These are phyloP conservation scores for Candida anutae DNA, from an alignment of 1,139 yeast genomes.

Conservation along the genomic window DNA sequence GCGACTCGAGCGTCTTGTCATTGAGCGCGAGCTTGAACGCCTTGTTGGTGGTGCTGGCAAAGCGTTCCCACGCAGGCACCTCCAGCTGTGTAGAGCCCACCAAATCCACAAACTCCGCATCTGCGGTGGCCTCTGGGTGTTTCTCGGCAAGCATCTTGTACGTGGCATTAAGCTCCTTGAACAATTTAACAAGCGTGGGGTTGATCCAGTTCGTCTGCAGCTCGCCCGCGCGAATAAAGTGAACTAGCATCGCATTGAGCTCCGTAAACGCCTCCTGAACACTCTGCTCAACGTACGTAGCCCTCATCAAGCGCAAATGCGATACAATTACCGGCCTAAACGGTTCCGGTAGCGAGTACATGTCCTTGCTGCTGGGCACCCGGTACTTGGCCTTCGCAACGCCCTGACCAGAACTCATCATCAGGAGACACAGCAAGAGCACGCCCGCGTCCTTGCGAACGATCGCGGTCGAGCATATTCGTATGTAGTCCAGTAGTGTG, in stretches of 20 bases:
- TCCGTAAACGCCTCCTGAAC: constrained; percentile 31
- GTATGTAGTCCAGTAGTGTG: constrained; percentile 14
- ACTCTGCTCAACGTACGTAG: constrained; percentile 29
- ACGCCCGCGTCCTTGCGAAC: constrained; percentile 12
- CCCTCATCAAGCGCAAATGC: constrained; percentile 31
- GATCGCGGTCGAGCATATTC: constrained; percentile 12
- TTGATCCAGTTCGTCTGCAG: constrained; percentile 61
- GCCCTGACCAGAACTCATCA: constrained; percentile 17
- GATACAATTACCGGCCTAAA: constrained; percentile 24
- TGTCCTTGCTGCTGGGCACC: constrained; percentile 33
- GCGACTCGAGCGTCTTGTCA: constrained; percentile 55
- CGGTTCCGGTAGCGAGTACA: constrained; percentile 28
- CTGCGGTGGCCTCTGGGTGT: constrained; percentile 21
- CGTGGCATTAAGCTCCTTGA: constrained; percentile 48
- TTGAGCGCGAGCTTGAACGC: constrained; percentile 74
- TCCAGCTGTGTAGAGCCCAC: constrained; percentile 4
- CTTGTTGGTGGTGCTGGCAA: constrained; percentile 64
- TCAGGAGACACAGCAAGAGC: constrained; percentile 22
- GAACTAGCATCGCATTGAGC: constrained; percentile 35
- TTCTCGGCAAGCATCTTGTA: constrained; percentile 29
- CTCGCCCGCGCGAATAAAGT: constrained; percentile 56
- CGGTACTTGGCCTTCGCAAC: constrained; percentile 20
- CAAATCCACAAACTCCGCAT: constrained; percentile 7
- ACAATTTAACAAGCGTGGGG: constrained; percentile 45
- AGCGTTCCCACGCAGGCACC: constrained; percentile 32